Evolutionary conservation across 306 rosid genomes (phyloP).

Genomic region (Adenanthera pavonina): DNA sequence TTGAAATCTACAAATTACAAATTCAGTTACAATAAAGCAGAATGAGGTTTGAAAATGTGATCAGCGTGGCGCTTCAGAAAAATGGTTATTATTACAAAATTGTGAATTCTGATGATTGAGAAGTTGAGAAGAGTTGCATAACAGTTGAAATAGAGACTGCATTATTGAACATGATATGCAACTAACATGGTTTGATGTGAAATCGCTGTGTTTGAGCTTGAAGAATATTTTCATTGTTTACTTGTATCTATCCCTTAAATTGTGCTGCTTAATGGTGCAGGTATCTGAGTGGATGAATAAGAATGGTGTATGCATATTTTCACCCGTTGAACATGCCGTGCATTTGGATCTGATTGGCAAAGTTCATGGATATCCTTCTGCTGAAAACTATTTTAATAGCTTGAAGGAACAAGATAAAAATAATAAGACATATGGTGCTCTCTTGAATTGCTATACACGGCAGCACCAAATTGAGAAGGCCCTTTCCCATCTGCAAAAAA

Average conservation of each 20-base stretch:
- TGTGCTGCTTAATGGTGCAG: slow-evolving; percentile 50
- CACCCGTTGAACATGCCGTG: slow-evolving; percentile 71
- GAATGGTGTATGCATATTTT: slow-evolving; percentile 74
- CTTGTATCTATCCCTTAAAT: background rate
- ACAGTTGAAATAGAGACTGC: background rate
- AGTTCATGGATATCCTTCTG: slow-evolving; percentile 63
- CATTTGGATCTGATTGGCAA: slow-evolving; percentile 83
- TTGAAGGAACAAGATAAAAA: slow-evolving; percentile 66
- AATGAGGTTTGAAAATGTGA: background rate
- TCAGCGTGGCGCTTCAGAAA: background rate
- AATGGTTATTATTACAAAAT: background rate
- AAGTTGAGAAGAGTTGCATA: background rate
- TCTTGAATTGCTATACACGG: slow-evolving; percentile 83
- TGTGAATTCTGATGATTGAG: background rate
- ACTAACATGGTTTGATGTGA: slow-evolving; percentile 10
- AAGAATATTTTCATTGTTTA: background rate
- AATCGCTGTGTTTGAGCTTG: background rate
- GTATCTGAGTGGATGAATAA: slow-evolving; percentile 86
- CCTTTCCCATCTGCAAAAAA: slow-evolving; percentile 67
- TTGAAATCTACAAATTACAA: background rate
- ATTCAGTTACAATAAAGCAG: background rate
- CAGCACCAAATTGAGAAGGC: slow-evolving; percentile 63
- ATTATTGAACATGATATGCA: background rate
- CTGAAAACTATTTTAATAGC: slow-evolving; percentile 66
- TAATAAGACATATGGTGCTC: slow-evolving; percentile 76